Percentiles rank a stretch among this genome's conserved stretches.
phyloP scores from a whole-genome alignment of 202 grass and related monocot species.

The Elaeis oleifera region DNA sequence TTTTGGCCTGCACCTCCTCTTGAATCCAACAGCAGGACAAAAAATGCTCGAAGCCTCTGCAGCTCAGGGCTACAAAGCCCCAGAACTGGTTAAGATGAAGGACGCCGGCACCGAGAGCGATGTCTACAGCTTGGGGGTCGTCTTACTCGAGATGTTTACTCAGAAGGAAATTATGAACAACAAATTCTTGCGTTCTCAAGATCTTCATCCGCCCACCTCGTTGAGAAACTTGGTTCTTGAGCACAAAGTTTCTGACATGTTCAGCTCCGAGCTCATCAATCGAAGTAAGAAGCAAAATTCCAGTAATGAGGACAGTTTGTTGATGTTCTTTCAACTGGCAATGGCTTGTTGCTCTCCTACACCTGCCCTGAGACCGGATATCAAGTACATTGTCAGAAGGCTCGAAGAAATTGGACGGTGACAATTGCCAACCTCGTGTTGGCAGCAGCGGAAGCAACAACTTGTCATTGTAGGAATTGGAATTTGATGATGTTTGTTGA shows the following conservation, averaged over 20 bases:
- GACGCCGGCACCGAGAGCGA: slow-evolving; percentile 62
- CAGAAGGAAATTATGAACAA: slow-evolving; percentile 46
- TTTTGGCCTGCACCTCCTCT: slow-evolving; percentile 64
- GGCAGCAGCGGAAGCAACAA: too few relatives aligned
- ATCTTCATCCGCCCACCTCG: slow-evolving; percentile 50
- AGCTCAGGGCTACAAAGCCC: slow-evolving; percentile 73
- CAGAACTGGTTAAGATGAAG: slow-evolving; percentile 80
- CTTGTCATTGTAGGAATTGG: too few relatives aligned
- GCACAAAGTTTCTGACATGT: slow-evolving; percentile 69
- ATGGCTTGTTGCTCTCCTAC: slow-evolving; percentile 17
- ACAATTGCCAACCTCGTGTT: background rate
- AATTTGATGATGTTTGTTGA: too few relatives aligned
- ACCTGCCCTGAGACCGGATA: slow-evolving; percentile 2
- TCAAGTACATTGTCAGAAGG: background rate
- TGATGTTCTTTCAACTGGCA: slow-evolving; percentile 11
- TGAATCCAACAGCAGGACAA: slow-evolving; percentile 46
- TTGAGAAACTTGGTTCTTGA: slow-evolving; percentile 79
- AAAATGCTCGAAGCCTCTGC: slow-evolving; percentile 75
- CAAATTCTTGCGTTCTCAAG: slow-evolving; percentile 32
- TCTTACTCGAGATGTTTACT: slow-evolving; percentile 84
- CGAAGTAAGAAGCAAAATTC: slow-evolving; percentile 37
- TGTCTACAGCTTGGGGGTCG: slow-evolving; percentile 79
- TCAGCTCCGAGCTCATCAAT: slow-evolving; percentile 46
- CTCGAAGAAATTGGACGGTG: slow-evolving; percentile 10
- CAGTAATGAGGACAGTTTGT: slow-evolving; percentile 27